phyloP scores from a whole-genome alignment of 495 filamentous ascomycete species.

The Cercophora samala region DNA sequence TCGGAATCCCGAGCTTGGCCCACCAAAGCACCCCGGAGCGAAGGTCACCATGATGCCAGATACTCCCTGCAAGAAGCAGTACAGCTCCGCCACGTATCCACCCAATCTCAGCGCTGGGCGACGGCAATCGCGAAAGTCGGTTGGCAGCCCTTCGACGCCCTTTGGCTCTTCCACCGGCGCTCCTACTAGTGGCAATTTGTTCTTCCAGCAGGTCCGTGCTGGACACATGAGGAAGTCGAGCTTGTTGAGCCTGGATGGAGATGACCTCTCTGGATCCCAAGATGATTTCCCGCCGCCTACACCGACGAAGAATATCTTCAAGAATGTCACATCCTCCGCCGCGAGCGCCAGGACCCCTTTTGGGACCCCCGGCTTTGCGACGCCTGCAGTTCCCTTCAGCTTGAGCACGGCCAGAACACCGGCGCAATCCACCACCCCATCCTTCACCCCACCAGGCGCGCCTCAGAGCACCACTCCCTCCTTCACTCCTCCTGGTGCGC shows the following conservation, averaged over 20 bases:
- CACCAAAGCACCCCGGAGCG: constrained; percentile 40
- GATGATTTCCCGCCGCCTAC: constrained; percentile 89
- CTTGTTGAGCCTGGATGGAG: constrained; percentile 72
- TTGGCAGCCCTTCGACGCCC: constrained; percentile 54
- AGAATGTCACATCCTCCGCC: constrained; percentile 25
- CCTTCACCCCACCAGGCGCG: constrained; percentile 29
- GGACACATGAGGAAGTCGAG: constrained; percentile 63
- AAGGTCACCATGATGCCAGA: constrained; percentile 64
- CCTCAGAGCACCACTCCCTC: constrained; percentile 30
- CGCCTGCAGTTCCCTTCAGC: constrained; percentile 28
- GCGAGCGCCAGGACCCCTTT: constrained; percentile 28
- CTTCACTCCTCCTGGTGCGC: constrained; percentile 27
- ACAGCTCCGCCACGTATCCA: constrained; percentile 61
- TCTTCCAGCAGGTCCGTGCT: constrained; percentile 36
- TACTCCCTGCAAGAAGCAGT: constrained; percentile 88
- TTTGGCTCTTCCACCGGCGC: constrained; percentile 53
- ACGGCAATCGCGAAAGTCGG: constrained; percentile 31
- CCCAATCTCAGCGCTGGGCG: constrained; percentile 56
- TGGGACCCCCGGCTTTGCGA: constrained; percentile 29
- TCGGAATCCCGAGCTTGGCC: constrained; percentile 57
- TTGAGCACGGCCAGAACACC: constrained; percentile 11
- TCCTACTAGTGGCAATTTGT: constrained; percentile 39
- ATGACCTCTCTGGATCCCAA: constrained; percentile 58
- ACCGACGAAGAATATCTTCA: constrained; percentile 72
- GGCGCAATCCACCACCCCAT: constrained; percentile 22